phyloP scores from a whole-genome alignment of 441 rosid genomes.

The Croton laevigatus region DNA sequence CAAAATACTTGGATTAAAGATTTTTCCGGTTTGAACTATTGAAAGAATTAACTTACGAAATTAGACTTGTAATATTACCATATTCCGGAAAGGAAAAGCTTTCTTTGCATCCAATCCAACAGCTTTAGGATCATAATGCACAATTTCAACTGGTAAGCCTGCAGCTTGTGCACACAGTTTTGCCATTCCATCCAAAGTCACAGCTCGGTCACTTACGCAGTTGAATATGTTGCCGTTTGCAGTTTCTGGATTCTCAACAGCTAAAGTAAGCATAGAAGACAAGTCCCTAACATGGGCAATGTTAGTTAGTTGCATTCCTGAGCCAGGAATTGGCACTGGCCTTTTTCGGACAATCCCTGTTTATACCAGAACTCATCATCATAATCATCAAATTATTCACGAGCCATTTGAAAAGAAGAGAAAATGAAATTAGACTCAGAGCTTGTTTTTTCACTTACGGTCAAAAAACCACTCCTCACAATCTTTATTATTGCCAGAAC shows the following conservation, averaged over 20 bases:
- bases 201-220: conserved; percentile 87
- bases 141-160: conserved; percentile 61
- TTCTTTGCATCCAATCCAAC: conserved; percentile 80
- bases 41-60: neutral
- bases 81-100: conserved; percentile 90
- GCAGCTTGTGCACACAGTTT: conserved; percentile 92
- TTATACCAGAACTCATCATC: conserved; percentile 5
- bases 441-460: conserved; percentile 39
- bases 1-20: conserved; percentile 18
- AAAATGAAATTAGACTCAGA: neutral
- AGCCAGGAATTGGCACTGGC: conserved; percentile 87
- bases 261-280: conserved; percentile 78
- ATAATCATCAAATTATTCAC: neutral
- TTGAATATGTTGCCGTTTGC: conserved; percentile 73
- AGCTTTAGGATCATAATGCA: conserved; percentile 89
- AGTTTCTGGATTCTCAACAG: conserved; percentile 68
- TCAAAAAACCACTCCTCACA: conserved; percentile 99
- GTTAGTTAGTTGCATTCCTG: conserved; percentile 88
- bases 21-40: neutral
- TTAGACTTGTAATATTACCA: conserved; percentile 40
- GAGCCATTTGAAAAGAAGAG: neutral
- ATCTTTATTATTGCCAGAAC: conserved; percentile 96
- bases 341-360: conserved; percentile 82
- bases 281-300: conserved; percentile 77
- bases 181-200: conserved; percentile 91